These are phyloP conservation scores for Brassica nigra DNA, from an alignment of 345 rosid genomes.

Conservation along the genomic window DNA sequence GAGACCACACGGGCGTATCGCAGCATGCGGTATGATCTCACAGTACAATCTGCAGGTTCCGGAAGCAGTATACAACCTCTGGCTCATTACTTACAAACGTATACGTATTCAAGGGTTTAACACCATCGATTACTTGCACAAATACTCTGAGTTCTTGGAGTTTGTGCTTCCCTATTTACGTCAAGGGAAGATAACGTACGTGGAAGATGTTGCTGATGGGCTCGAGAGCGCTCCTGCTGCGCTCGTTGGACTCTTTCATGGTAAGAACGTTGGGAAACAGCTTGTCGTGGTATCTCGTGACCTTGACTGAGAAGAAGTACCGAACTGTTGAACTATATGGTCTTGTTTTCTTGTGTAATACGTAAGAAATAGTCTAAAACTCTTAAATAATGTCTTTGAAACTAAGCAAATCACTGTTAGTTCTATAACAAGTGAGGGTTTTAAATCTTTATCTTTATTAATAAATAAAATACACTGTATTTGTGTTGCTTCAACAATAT, in stretches of 20 bases:
- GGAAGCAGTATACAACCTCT: conserved; percentile 37
- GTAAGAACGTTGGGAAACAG: conserved; percentile 62
- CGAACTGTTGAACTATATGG: background rate
- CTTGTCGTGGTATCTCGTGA: conserved; percentile 43
- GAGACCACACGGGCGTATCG: conserved; percentile 51
- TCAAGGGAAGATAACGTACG: conserved; percentile 52
- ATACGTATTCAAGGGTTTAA: conserved; percentile 44
- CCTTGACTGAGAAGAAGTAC: background rate
- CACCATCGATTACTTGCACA: conserved; percentile 48
- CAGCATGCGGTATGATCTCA: conserved; percentile 61
- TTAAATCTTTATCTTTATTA: background rate
- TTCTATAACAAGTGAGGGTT: background rate
- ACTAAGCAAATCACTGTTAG: background rate
- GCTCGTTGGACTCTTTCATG: conserved; percentile 52
- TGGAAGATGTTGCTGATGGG: conserved; percentile 62
- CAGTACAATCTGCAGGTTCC: conserved; percentile 52
- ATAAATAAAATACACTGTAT: background rate
- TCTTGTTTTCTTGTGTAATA: background rate
- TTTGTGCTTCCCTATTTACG: conserved; percentile 42
- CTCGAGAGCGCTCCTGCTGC: conserved; percentile 58
- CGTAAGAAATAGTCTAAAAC: background rate
- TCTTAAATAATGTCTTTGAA: background rate
- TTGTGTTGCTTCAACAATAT: background rate
- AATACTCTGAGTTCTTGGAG: conserved; percentile 47
- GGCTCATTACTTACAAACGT: conserved; percentile 30